These are phyloP conservation scores for Apostasia ramifera DNA, from an alignment of 106 monocot species.

Conservation along the genomic window DNA sequence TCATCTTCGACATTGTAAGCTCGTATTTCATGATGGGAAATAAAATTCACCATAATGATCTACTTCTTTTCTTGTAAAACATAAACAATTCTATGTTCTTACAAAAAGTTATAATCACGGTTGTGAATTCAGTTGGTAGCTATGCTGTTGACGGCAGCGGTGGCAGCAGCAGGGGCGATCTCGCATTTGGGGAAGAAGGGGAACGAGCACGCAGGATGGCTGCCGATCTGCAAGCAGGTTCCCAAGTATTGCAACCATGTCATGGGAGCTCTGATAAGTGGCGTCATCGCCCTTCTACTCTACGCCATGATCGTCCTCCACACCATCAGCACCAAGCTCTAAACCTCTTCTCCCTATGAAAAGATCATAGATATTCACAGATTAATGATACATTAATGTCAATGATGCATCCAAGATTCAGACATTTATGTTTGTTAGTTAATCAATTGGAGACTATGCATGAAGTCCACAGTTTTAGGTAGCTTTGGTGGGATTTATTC, in stretches of 20 bases:
- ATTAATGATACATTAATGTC: too few relatives aligned
- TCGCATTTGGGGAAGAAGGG: slow-evolving; percentile 68
- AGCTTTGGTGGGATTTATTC: too few relatives aligned
- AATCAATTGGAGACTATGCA: too few relatives aligned
- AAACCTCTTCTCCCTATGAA: slow-evolving; percentile 2
- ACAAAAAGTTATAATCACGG: neutral
- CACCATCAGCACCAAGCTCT: slow-evolving; percentile 21
- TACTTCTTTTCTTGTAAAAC: neutral
- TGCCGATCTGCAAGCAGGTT: slow-evolving; percentile 59
- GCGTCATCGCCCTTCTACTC: slow-evolving; percentile 25
- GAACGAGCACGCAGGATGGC: slow-evolving; percentile 64
- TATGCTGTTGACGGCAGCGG: slow-evolving; percentile 47
- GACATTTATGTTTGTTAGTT: too few relatives aligned
- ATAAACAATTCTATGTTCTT: neutral
- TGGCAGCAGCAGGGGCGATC: slow-evolving; percentile 50
- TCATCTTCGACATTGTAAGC: slow-evolving; percentile 47
- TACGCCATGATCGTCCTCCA: slow-evolving; percentile 37
- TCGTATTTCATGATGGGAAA: neutral
- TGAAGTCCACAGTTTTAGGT: too few relatives aligned
- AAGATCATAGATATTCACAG: too few relatives aligned
- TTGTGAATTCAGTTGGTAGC: slow-evolving; percentile 28
- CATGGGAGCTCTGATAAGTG: slow-evolving; percentile 45
- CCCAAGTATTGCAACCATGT: slow-evolving; percentile 55
- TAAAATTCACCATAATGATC: too few relatives aligned
- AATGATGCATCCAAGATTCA: too few relatives aligned